Percentiles rank a stretch among this genome's conserved stretches.
Evolutionary conservation across 441 rosid genomes (phyloP).

Genomic region (Populus hybrid): DNA sequence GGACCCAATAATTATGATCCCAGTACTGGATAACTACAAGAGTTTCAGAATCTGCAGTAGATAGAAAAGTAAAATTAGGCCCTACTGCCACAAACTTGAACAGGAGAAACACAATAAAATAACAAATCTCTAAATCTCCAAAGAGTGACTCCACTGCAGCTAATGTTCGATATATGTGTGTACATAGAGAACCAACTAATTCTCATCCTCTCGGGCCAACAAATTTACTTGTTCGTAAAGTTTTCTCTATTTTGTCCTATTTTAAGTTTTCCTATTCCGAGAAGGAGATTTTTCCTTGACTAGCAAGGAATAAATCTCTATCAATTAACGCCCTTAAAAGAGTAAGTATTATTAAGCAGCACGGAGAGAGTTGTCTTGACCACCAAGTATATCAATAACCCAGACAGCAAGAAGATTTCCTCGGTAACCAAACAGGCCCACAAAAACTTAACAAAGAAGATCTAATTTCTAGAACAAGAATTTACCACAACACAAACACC

Average conservation of each 20-base stretch:
- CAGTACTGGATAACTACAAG: background rate
- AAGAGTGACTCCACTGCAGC: background rate
- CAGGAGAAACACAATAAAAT: background rate
- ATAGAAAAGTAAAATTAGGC: background rate
- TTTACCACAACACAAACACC: background rate
- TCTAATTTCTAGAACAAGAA: background rate
- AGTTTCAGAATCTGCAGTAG: background rate
- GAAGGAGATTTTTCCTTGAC: background rate
- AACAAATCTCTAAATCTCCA: background rate
- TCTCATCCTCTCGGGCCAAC: background rate
- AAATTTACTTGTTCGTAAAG: background rate
- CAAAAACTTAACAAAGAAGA: background rate
- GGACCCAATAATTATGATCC: background rate
- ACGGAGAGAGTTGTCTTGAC: background rate
- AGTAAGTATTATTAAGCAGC: background rate
- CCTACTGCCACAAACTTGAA: background rate
- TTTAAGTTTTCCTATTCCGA: background rate
- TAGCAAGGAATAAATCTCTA: background rate
- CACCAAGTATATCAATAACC: background rate
- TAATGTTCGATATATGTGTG: background rate
- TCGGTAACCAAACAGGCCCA: background rate
- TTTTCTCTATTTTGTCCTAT: background rate
- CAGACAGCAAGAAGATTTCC: background rate
- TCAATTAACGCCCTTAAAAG: background rate
- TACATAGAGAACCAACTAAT: background rate